Evolutionary conservation across 768 basidiomycete genomes (phyloP).

Genomic region (Termitomyces sp.): DNA sequence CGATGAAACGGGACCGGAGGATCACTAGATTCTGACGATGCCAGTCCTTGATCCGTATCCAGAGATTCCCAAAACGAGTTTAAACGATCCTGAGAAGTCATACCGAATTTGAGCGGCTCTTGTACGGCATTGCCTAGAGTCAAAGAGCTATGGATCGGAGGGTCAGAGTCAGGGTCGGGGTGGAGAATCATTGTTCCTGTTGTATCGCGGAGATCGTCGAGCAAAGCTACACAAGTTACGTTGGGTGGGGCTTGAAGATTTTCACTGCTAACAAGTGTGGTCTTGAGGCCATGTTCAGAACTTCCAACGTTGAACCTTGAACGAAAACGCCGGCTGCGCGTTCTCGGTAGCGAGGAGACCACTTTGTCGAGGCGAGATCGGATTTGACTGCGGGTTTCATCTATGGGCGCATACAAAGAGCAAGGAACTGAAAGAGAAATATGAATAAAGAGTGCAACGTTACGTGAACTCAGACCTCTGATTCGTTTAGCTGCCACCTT

Average conservation of each 20-base stretch:
- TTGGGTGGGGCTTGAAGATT: constrained; percentile 5
- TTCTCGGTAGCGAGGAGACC: neutral
- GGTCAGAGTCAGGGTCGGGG: constrained; percentile 11
- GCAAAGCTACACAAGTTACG: constrained; percentile 9
- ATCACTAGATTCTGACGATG: constrained; percentile 11
- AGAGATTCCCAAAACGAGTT: constrained; percentile 40
- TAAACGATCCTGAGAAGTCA: constrained; percentile 21
- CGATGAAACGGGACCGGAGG: constrained; percentile 16
- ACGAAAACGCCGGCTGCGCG: constrained; percentile 1
- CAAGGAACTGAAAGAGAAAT: constrained; percentile 1
- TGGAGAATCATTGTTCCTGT: constrained; percentile 2
- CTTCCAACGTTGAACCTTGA: neutral
- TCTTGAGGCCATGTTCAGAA: neutral
- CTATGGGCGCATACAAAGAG: neutral
- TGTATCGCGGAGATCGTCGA: constrained; percentile 6
- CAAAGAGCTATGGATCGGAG: constrained; percentile 7
- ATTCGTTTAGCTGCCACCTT: constrained; percentile 24
- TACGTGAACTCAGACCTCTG: constrained; percentile 20
- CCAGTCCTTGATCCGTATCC: constrained; percentile 31
- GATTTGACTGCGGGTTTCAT: neutral
- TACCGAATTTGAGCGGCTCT: constrained; percentile 15
- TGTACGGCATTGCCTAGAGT: constrained; percentile 8
- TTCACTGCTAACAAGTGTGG: neutral
- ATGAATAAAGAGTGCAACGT: neutral
- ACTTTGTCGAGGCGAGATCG: constrained; percentile 1